Evolutionary conservation across 768 basidiomycete genomes (phyloP), one percentile per base, ranked within the genome.

Genomic region (Leccinum fibrillosum): DNA sequence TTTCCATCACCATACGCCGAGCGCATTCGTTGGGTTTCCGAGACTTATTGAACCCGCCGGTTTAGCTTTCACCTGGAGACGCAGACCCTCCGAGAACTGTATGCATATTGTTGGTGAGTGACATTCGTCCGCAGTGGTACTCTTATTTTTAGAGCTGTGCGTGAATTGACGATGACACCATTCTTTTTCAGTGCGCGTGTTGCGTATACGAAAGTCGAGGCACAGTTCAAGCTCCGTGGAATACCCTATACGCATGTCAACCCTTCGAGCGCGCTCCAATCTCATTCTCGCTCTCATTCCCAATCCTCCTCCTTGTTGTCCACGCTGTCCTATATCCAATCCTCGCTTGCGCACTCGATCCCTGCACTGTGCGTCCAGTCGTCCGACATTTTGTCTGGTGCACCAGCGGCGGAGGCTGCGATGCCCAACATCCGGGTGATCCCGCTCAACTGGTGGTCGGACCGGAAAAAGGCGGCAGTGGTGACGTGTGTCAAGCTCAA

Each of bases 351-450:
- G 0, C 85, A 84, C 28, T 86, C 89, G 15, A 86, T 96, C 8
- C 94, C 94, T 0, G 88, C 86, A 1, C 78, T 96, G 3, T 90
- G 89, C 59, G 92, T 96, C 11, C 83, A 89, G 64, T 90, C 93
- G 0, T 79, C 84, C 17, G 84, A 93, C 64, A 89, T 95, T 49
- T 77, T 94, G 21, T 86, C 87, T 0, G 90, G 90, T 7, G 89
- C 87, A 2, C 89, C 90, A 4, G 93, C 92, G 4, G 90, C 88
- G 21, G 93, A 95, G 68, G 93, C 93, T 4, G 93, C 93, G 5
- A 92, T 94, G 90, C 86, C 92, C 7, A 93, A 92, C 66, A 92
- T 95, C 53, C 86, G 88, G 39, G 89, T 95, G 52, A 88, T 92
- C 61, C 90, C 92, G 8, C 77, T 92, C 15, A 88, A 92, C 61